phyloP scores from a whole-genome alignment of 2,329 filamentous ascomycete species.

The Sporothrix curviconia region DNA sequence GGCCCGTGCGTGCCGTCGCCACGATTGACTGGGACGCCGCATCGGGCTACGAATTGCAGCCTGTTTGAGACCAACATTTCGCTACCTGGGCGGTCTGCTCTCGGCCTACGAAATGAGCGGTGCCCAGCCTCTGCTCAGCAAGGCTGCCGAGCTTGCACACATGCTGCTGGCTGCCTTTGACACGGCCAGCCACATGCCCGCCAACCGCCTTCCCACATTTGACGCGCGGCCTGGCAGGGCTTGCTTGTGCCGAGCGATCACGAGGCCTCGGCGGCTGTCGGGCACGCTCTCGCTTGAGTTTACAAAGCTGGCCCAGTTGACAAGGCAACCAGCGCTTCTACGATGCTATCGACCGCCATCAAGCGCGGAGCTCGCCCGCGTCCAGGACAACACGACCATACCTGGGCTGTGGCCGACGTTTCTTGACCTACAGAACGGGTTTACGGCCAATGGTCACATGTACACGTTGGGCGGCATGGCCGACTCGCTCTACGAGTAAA shows the following conservation, averaged over 20 bases:
- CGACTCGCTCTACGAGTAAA: slow-evolving; percentile 56
- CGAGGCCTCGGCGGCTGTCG: slow-evolving; percentile 32
- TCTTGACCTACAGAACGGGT: slow-evolving; percentile 49
- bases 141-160: slow-evolving; percentile 72
- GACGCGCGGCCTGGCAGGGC: slow-evolving; percentile 31
- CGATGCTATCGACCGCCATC: slow-evolving; percentile 67
- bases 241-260: slow-evolving; percentile 28
- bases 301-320: slow-evolving; percentile 62
- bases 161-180: slow-evolving; percentile 77
- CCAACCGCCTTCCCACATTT: slow-evolving; percentile 52
- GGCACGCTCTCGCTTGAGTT: slow-evolving; percentile 66
- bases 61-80: slow-evolving; percentile 87
- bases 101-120: slow-evolving; percentile 81
- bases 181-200: slow-evolving; percentile 67
- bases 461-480: slow-evolving; percentile 45
- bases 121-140: slow-evolving; percentile 61
- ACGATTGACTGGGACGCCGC: slow-evolving; percentile 69
- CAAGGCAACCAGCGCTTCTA: slow-evolving; percentile 63
- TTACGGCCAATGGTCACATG: slow-evolving; percentile 20
- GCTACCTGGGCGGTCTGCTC: slow-evolving; percentile 80
- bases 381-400: slow-evolving; percentile 62
- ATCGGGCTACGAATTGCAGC: slow-evolving; percentile 47
- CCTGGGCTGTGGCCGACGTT: slow-evolving; percentile 70
- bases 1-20: slow-evolving; percentile 61
- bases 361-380: slow-evolving; percentile 61